Base-by-base conservation (phyloP, 768 basidiomycete genomes). In the Trichaptum fuscoviolaceum region DNA sequence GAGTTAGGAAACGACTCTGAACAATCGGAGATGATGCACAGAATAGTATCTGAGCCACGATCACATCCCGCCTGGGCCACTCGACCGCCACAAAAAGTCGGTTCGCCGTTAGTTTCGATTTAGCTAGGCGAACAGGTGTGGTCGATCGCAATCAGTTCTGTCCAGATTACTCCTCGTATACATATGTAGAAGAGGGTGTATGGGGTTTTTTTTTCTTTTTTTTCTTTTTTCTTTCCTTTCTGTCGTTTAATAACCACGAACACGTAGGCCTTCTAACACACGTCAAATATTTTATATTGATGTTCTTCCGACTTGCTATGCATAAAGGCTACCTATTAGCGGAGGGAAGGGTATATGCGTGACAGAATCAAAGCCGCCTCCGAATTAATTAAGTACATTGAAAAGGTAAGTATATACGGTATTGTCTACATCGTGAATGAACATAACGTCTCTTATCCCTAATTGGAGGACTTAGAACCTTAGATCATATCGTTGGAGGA, bases 1-100 rank as follows among this genome's bases (percentile, higher is more conserved):
- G 88, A 89, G 70, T 72, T 89, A 8, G 88, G 88, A 0, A 69
- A 66, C 2, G 87, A 87, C 67, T 86, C 83, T 64, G 76, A 77
- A n/a, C 81, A 84, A 64, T 81, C 79, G 5, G 65, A 63, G 42
- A 80, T 80, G 67, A 82, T 85, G 77, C 67, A 66, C 23, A 64
- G 30, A 63, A 67, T 81, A 4, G 73, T 75, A 20, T 69, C 59
- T 0, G 69, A 74, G 20, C 86, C 87, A 1, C 69, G 78, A 64
- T 67, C 64, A 24, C 86, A 87, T 69, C 67, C 66, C n/a, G 80
- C 78, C 25, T 88, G 87, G 87, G 82, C 79, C 9, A 77, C 76
- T 24, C 79, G 83, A 62, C 63, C 68, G 1, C 25, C 35, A 26
- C 12, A 62, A n/a, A 27, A 34, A 25, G 64, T 69, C 58, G 68